Evolutionary conservation across 73 alveolate species (phyloP).

Genomic region (Paramecium sonneborni): DNA sequence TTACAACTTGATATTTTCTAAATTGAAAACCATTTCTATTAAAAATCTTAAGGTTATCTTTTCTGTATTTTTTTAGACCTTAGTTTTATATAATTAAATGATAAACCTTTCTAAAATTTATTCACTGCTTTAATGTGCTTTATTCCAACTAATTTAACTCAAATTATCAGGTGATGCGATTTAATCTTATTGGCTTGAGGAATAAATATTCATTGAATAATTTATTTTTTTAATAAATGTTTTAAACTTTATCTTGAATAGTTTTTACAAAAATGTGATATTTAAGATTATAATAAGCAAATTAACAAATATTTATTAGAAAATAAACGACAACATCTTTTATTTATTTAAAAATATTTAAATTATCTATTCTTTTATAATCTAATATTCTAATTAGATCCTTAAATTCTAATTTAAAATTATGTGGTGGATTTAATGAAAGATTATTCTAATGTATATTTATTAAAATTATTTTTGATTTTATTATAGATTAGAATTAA

Average conservation of each 20-base stretch:
- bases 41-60: background rate
- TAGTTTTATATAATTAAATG: background rate
- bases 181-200: background rate
- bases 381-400: background rate
- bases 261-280: background rate
- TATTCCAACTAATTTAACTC: slow-evolving; percentile 12
- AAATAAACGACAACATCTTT: background rate
- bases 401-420: background rate
- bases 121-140: background rate
- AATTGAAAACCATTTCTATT: slow-evolving; percentile 1
- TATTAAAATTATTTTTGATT: background rate
- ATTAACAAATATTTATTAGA: background rate
- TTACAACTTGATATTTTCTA: slow-evolving; percentile 11
- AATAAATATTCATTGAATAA: slow-evolving; percentile 1
- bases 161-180: background rate
- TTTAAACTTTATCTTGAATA: background rate
- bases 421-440: background rate
- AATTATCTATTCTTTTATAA: background rate
- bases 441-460: background rate
- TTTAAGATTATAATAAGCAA: background rate
- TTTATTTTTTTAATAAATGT: background rate
- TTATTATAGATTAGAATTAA: background rate
- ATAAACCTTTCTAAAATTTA: background rate
- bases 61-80: background rate
- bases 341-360: background rate